Percentiles rank a stretch among this genome's conserved stretches.
Conservation (phyloP, 192 early-diverging fungal genomes). For the Diversispora eburnea region DNA sequence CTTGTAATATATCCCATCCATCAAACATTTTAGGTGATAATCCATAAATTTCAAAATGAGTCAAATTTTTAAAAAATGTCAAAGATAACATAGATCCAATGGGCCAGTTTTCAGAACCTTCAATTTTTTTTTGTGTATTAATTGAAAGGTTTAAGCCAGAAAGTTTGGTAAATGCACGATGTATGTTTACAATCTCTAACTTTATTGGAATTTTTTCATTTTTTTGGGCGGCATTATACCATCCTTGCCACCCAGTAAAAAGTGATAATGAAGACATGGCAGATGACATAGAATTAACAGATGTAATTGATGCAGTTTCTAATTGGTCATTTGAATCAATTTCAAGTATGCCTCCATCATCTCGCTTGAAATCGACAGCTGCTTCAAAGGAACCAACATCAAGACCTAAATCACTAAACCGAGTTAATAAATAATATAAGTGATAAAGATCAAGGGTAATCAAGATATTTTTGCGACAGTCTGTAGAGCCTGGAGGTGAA, state of each 20-base stretch:
- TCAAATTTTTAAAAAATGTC: conserved; percentile 40
- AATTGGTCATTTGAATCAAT: conserved; percentile 16
- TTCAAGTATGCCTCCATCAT: neutral
- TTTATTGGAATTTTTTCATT: conserved; percentile 32
- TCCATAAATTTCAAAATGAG: conserved; percentile 49
- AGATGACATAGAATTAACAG: conserved; percentile 41
- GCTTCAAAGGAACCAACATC: conserved; percentile 35
- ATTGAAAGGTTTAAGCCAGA: conserved; percentile 40
- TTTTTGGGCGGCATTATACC: conserved; percentile 34
- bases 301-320: conserved; percentile 24
- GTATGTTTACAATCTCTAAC: conserved; percentile 49
- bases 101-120: conserved; percentile 21
- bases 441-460: conserved; percentile 41
- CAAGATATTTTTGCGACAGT: conserved; percentile 15
- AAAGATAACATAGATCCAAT: conserved; percentile 32
- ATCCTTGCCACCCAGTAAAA: conserved; percentile 45
- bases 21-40: conserved; percentile 43
- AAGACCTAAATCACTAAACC: conserved; percentile 42
- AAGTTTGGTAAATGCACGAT: conserved; percentile 44
- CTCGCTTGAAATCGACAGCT: neutral
- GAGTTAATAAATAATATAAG: conserved; percentile 41
- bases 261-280: conserved; percentile 42
- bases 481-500: conserved; percentile 29
- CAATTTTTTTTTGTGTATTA: conserved; percentile 33
- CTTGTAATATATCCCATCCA: conserved; percentile 48